Conservation (phyloP, 2,329 filamentous ascomycete species). For the Karstenula rhodostoma region DNA sequence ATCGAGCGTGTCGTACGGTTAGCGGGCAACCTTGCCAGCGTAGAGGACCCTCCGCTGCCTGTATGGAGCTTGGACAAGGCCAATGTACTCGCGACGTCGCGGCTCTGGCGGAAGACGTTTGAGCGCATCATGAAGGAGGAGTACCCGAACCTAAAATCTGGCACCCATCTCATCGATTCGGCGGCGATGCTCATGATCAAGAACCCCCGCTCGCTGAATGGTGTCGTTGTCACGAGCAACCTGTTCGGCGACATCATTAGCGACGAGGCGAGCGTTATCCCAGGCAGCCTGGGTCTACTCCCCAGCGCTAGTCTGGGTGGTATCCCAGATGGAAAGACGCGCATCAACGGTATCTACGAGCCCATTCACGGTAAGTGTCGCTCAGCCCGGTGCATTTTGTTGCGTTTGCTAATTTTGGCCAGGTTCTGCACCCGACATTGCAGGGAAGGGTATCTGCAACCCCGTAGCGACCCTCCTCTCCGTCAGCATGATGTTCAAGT, state of each 20-base stretch:
- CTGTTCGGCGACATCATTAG: constrained; percentile 95
- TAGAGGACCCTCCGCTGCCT: constrained; percentile 75
- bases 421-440: constrained; percentile 93
- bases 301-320: constrained; percentile 88
- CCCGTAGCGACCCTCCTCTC: constrained; percentile 92
- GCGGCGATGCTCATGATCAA: constrained; percentile 99
- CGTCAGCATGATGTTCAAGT: constrained; percentile 94
- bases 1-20: constrained; percentile 88
- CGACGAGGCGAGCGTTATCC: constrained; percentile 94
- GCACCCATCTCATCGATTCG: constrained; percentile 92
- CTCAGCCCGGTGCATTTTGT: background rate
- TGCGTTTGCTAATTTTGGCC: constrained; percentile 21
- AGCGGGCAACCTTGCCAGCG: constrained; percentile 80
- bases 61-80: constrained; percentile 95
- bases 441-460: constrained; percentile 89
- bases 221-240: constrained; percentile 91
- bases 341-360: constrained; percentile 95
- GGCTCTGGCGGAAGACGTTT: constrained; percentile 89
- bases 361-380: constrained; percentile 84
- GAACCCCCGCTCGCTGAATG: constrained; percentile 87
- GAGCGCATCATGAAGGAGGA: constrained; percentile 85
- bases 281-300: constrained; percentile 85
- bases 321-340: constrained; percentile 83
- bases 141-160: constrained; percentile 84
- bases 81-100: constrained; percentile 89